These are phyloP conservation scores for Tricholoma matsutake DNA, from an alignment of 768 basidiomycete species.

Conservation along the genomic window DNA sequence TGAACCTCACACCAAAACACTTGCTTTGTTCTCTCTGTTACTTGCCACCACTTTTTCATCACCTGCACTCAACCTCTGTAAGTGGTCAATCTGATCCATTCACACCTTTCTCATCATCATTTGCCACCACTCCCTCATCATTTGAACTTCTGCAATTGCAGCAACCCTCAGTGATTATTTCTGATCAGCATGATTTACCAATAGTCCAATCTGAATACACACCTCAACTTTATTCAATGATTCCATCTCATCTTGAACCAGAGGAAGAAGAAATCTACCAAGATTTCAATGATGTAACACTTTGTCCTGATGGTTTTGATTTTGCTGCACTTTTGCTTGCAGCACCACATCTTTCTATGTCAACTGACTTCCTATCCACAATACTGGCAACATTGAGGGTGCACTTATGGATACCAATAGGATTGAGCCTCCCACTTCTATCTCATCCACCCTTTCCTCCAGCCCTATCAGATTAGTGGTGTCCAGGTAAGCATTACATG, in stretches of 20 bases:
- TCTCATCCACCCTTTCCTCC: neutral
- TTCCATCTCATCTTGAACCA: neutral
- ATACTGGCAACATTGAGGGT: neutral
- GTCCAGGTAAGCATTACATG: neutral
- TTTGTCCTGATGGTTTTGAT: neutral
- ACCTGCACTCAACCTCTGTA: neutral
- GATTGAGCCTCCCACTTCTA: too few species aligned
- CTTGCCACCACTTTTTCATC: too few species aligned
- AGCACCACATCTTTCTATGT: neutral
- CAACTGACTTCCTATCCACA: neutral
- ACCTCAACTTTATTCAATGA: too few species aligned
- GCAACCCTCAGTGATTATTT: too few species aligned
- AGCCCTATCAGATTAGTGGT: neutral
- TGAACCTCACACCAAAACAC: neutral
- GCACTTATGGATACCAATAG: neutral
- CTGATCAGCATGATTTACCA: too few species aligned
- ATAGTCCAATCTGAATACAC: too few species aligned
- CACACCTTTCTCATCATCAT: neutral
- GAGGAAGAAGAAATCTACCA: neutral
- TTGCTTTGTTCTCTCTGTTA: neutral
- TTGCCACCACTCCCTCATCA: neutral
- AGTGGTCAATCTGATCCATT: neutral
- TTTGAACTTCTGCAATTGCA: neutral
- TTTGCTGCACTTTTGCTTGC: neutral
- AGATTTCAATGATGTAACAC: neutral